Base-by-base conservation (phyloP, 2,329 filamentous ascomycete species). In the Sporothrix phasma region DNA sequence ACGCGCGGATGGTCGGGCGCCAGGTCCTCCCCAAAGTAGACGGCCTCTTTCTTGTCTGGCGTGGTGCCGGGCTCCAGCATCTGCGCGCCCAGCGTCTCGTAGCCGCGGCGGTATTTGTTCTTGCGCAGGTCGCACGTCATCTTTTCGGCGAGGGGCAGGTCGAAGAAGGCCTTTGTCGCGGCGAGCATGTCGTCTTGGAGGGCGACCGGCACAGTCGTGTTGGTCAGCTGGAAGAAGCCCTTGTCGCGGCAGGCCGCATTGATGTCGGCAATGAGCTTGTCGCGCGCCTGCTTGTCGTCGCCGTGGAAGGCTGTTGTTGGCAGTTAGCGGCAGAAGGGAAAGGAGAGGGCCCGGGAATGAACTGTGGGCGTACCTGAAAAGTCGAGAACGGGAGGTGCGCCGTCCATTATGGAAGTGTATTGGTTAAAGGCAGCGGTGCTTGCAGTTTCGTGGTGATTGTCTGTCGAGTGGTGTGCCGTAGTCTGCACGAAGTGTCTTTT, bases 11-110 rank as follows among this genome's bases (percentile, higher is more conserved):
- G 34, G 47, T 62, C 47, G 2, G 19, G 24, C 13, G 46, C 34
- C 8, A 62, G 15, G 47, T 62, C 47, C 24, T 62, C 61, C 17
- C 61, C 61, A 13, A 62, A 45, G 11, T 62, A 72, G 65, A 69
- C 17, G 8, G 67, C 69, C 67, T 81, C 79, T 68, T 81, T 82
- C 41, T 79, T 73, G 66, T 80, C 80, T 2, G 78, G 78, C 31
- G 74, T 71, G 6, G 74, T 73, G 13, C 73, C 75, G 10, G 75
- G 72, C 67, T 81, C 77, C 2, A 80, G 70, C 3, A 75, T 76
- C 65, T 81, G 78, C 1, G 74, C 75, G 5, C 75, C 73, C 1
- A 81, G 69, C 45, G 77, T 71, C 67, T 82, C 80, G 66, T 82
- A 82, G 19, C 80, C 80, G 56, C 80, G 74, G 66, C 80, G 76